Evolutionary conservation across 106 monocot genomes (phyloP), one percentile per base, ranked within the genome.

Genomic region (Phalaenopsis aphrodite): DNA sequence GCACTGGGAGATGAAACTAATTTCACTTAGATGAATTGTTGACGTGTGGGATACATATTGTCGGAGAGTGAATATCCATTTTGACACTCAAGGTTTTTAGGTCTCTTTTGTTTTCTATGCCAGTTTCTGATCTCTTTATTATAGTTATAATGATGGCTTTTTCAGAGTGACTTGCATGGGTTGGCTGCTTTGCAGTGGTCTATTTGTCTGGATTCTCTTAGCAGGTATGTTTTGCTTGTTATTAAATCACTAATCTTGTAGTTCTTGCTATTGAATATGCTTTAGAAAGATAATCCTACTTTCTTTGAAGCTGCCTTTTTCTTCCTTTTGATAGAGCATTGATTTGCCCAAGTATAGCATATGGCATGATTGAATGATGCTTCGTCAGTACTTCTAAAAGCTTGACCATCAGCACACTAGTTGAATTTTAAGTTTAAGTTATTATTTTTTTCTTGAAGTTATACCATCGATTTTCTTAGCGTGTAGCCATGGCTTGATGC

Each of bases 81-180:
- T 52, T 52, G 52, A 52, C 14, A 42, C 42, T 66, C 30, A 30
- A n/a, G 3, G 64, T 43, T 42, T 48, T 37, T 24, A 9, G 12
- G 37, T 69, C 8, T 52, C 42, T 42, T 61, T 58, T 24, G 16
- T 67, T 23, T 17, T 24, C 2, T 55, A 18, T 38, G 56, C 30
- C 18, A 43, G 10, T 30, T 58, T 75, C 36, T 56, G 23, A 24
- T 11, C 48, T 36, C 39, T 14, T 79, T 74, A 56, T 38, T 56
- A 19, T 75, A 23, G 64, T 72, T 30, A 43, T 56, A 55, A 81
- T 57, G 66, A 21, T 66, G 65, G 52, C 47, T 73, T 56, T 52
- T 79, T 75, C 81, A 91, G 91, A 91, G 85, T 85, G 89, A 91
- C 45, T 81, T 91, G 57, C 89, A 91, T 81, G 91, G 91, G 77